Percentiles rank a stretch among this genome's conserved stretches.
Conservation (phyloP, 352 stramenopile species). For the Globisporangium cylindrosporum region DNA sequence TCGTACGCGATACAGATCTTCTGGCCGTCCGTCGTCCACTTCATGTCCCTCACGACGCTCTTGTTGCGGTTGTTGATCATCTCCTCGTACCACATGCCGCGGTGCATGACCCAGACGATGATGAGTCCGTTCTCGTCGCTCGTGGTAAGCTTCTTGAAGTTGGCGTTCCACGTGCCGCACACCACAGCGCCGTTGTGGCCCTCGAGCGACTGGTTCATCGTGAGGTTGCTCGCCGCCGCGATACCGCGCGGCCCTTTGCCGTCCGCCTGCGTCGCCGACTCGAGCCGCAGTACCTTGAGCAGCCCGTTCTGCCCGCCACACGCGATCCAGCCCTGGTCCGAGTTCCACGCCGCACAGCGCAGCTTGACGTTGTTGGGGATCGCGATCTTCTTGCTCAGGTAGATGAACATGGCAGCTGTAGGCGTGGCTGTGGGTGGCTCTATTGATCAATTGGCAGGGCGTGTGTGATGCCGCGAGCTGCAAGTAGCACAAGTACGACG, state of each 20-base stretch:
- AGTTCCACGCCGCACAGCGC: slow-evolving; percentile 90
- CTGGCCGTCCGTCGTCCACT: slow-evolving; percentile 92
- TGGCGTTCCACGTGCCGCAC: slow-evolving; percentile 93
- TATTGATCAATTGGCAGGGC: not conserved
- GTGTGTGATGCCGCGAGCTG: not conserved
- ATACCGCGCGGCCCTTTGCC: slow-evolving; percentile 77
- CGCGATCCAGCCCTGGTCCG: slow-evolving; percentile 93
- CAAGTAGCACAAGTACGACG: not conserved
- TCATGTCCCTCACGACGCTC: slow-evolving; percentile 92
- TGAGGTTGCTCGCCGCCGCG: slow-evolving; percentile 87
- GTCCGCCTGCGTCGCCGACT: slow-evolving; percentile 67
- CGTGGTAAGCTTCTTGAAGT: slow-evolving; percentile 94
- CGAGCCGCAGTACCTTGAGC: slow-evolving; percentile 91
- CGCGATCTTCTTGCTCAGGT: slow-evolving; percentile 94
- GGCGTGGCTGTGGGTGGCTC: not conserved
- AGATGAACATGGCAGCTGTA: slow-evolving; percentile 88
- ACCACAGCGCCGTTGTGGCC: slow-evolving; percentile 90
- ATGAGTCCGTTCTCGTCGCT: slow-evolving; percentile 94
- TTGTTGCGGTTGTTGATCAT: slow-evolving; percentile 98
- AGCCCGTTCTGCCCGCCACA: slow-evolving; percentile 92
- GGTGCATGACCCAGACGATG: slow-evolving; percentile 95
- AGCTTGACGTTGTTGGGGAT: slow-evolving; percentile 93
- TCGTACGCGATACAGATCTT: slow-evolving; percentile 96
- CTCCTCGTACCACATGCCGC: slow-evolving; percentile 94
- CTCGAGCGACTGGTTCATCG: slow-evolving; percentile 95